Evolutionary conservation across 345 rosid genomes (phyloP).

Genomic region (Clarkia xantiana): DNA sequence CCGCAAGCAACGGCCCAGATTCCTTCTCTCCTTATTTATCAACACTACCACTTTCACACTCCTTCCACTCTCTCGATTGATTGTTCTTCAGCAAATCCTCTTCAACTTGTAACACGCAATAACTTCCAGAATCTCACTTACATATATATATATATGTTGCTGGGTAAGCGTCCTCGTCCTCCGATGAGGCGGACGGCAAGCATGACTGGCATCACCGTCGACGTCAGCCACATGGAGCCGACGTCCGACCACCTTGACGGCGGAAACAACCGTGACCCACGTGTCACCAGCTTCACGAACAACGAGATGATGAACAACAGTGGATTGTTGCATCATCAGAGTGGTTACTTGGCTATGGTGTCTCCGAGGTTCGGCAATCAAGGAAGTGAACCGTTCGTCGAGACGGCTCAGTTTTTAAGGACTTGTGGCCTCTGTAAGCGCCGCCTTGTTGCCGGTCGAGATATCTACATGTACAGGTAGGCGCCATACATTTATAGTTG

Average conservation of each 20-base stretch:
- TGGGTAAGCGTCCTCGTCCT: conserved; percentile 10
- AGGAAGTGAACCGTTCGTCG: conserved; percentile 8
- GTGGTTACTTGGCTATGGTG: conserved; percentile 24
- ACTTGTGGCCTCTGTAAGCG: conserved; percentile 66
- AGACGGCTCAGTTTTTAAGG: conserved; percentile 34
- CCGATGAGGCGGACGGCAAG: conserved; percentile 13
- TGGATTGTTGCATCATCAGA: conserved; percentile 10
- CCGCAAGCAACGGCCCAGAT: conserved; percentile 9
- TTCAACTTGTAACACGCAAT: not conserved
- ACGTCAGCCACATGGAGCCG: not conserved
- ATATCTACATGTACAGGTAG: conserved; percentile 84
- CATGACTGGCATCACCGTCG: conserved; percentile 5
- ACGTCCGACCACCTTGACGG: not conserved
- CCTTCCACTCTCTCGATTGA: not conserved
- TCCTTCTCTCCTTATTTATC: conserved; percentile 2
- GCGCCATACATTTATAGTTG: not conserved
- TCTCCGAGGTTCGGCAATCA: conserved; percentile 25
- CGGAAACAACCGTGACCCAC: not conserved
- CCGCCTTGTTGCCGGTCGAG: conserved; percentile 49
- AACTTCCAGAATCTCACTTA: not conserved
- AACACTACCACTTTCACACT: not conserved
- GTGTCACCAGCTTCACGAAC: not conserved
- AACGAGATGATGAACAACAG: not conserved
- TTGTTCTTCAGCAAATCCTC: not conserved
- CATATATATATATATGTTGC: conserved; percentile 5